phyloP scores from a whole-genome alignment of 768 basidiomycete species.

The Collybia sordida region DNA sequence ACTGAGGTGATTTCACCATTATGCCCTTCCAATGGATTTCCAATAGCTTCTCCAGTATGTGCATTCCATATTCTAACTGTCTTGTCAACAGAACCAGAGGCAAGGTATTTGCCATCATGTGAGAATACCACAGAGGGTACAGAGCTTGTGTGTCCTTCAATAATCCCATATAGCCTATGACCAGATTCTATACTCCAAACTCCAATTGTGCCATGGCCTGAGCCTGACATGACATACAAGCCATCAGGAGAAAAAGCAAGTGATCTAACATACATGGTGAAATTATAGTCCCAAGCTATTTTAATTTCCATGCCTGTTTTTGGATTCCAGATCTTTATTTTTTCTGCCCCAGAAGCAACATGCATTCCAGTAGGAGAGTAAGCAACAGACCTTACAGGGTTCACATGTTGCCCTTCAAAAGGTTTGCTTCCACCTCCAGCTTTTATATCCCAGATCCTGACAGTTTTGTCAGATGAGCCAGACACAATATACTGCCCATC shows the following conservation, averaged over 20 bases:
- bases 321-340: slow-evolving; percentile 1
- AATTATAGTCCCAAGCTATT: background rate
- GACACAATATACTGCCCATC: background rate
- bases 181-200: slow-evolving; percentile 19
- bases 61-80: slow-evolving; percentile 3
- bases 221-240: slow-evolving; percentile 16
- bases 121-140: slow-evolving; percentile 4
- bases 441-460: background rate
- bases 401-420: background rate
- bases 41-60: background rate
- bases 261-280: background rate
- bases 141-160: background rate
- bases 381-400: background rate
- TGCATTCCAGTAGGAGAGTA: background rate
- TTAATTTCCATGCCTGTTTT: background rate
- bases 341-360: background rate
- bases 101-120: slow-evolving; percentile 4
- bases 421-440: background rate
- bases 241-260: slow-evolving; percentile 3
- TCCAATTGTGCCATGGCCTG: slow-evolving; percentile 13
- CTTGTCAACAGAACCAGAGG: slow-evolving; percentile 2
- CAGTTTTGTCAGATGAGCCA: background rate
- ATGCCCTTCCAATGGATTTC: background rate
- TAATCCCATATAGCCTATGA: background rate
- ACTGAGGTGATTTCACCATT: background rate